phyloP scores from a whole-genome alignment of 2,329 filamentous ascomycete species.

The Lecanoromycetidae sp. region DNA sequence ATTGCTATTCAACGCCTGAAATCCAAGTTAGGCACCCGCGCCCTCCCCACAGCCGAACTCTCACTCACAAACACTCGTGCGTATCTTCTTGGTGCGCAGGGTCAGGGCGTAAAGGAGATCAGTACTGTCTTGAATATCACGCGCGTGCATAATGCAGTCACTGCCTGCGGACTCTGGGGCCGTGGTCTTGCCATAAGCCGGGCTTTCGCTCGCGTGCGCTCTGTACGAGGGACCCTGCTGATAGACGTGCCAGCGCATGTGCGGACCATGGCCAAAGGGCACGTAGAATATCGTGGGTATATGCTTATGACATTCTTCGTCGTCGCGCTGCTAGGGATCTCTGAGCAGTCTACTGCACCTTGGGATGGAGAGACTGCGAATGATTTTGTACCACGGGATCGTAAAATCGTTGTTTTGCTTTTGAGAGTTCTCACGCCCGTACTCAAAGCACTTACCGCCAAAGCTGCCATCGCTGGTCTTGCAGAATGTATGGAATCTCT shows the following conservation, averaged over 20 bases:
- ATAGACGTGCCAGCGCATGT: conserved; percentile 32
- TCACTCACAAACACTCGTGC: conserved; percentile 51
- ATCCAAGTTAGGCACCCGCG: conserved; percentile 58
- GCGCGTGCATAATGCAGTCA: conserved; percentile 31
- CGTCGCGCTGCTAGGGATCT: conserved; percentile 26
- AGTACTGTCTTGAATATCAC: conserved; percentile 57
- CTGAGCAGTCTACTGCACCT: conserved; percentile 21
- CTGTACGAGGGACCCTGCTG: conserved; percentile 25
- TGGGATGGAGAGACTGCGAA: too few relatives aligned
- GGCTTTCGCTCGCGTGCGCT: conserved; percentile 30
- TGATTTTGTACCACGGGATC: background rate
- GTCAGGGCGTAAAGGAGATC: conserved; percentile 56
- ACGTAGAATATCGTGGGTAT: conserved; percentile 29
- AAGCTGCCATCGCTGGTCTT: conserved; percentile 38
- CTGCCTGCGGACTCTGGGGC: conserved; percentile 28
- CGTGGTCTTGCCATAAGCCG: conserved; percentile 31
- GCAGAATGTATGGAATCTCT: conserved; percentile 51
- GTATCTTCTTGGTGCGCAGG: conserved; percentile 55
- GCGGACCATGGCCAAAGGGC: conserved; percentile 27
- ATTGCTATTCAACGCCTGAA: conserved; percentile 58
- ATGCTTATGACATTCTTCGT: conserved; percentile 30
- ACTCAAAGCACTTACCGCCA: conserved; percentile 47
- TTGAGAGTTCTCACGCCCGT: conserved; percentile 49
- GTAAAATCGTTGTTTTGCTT: conserved; percentile 25
- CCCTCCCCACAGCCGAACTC: conserved; percentile 61